Conservation (phyloP, 331 rosid species). For the Phaseolus coccineus region DNA sequence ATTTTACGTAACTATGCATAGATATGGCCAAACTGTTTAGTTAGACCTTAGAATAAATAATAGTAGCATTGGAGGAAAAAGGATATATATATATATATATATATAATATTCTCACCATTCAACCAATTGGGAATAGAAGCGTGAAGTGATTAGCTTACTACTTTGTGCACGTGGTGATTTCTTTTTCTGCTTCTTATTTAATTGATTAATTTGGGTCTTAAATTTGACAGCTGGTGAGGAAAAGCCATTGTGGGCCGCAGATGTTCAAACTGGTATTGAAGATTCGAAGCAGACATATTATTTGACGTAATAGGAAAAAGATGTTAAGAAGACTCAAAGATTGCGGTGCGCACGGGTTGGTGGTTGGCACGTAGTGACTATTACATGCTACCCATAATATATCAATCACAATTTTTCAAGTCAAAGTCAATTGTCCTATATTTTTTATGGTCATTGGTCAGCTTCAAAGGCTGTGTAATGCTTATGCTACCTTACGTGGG, state of each 20-base stretch:
- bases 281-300: neutral
- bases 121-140: slow-evolving; percentile 40
- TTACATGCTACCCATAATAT: slow-evolving; percentile 18
- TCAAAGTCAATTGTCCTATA: slow-evolving; percentile 43
- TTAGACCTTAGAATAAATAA: slow-evolving; percentile 37
- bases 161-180: slow-evolving; percentile 49
- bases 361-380: slow-evolving; percentile 44
- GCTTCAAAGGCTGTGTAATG: slow-evolving; percentile 43
- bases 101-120: slow-evolving; percentile 33
- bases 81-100: neutral
- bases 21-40: slow-evolving; percentile 39
- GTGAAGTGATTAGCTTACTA: slow-evolving; percentile 3
- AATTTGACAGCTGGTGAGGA: slow-evolving; percentile 26
- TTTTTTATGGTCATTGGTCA: slow-evolving; percentile 52
- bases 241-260: slow-evolving; percentile 35
- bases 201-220: too few relatives aligned
- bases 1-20: slow-evolving; percentile 43
- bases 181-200: neutral
- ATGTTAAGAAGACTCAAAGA: slow-evolving; percentile 29
- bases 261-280: slow-evolving; percentile 32
- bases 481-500: slow-evolving; percentile 2
- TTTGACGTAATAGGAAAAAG: neutral
- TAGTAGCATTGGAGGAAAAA: neutral
- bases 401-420: slow-evolving; percentile 11
- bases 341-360: slow-evolving; percentile 59